Evolutionary conservation across 768 basidiomycete species (phyloP).

Genomic region (Fistulinella prunicolor): DNA sequence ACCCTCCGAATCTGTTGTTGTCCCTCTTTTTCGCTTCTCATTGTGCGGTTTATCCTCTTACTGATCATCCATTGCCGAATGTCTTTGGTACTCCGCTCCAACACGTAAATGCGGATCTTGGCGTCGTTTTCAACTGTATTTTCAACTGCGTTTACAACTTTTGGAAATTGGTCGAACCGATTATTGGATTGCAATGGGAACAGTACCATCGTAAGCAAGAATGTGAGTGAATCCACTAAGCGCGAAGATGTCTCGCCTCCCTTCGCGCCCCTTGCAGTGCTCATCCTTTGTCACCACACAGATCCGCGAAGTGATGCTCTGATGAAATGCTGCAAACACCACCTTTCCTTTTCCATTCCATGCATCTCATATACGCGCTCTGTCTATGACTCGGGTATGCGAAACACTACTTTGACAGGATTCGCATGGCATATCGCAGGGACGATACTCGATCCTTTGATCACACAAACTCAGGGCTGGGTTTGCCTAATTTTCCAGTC

Average conservation of each 20-base stretch:
- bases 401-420: neutral
- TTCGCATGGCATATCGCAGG: neutral
- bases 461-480: no score
- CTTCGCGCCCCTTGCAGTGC: neutral
- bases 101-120: conserved; percentile 31
- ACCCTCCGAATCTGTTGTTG: conserved; percentile 1
- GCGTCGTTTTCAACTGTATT: conserved; percentile 1
- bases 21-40: conserved; percentile 8
- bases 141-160: conserved; percentile 3
- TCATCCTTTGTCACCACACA: conserved; percentile 16
- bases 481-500: no score
- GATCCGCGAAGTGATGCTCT: conserved; percentile 55
- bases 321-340: conserved; percentile 13
- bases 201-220: conserved; percentile 68
- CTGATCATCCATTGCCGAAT: conserved; percentile 20
- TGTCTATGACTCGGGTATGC: neutral
- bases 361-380: no score
- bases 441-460: neutral
- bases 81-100: conserved; percentile 23
- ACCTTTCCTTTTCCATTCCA: no score
- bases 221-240: conserved; percentile 46
- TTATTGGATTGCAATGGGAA: conserved; percentile 6
- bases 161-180: conserved; percentile 11
- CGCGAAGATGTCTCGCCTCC: neutral
- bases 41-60: conserved; percentile 7